These are phyloP conservation scores for Diplotaxis tenuifolia DNA, from an alignment of 345 rosid genomes.

Conservation along the genomic window DNA sequence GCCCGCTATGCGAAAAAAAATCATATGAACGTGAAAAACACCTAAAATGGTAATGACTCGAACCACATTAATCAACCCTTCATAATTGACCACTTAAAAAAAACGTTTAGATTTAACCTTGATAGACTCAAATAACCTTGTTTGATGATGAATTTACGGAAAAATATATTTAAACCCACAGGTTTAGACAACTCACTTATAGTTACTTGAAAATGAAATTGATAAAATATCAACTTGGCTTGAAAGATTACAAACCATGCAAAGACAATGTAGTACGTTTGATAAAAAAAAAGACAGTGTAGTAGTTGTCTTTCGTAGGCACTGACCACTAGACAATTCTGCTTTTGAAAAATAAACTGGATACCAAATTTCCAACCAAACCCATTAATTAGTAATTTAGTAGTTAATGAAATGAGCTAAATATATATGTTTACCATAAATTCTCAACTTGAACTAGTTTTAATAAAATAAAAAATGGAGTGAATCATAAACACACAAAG, in stretches of 20 bases:
- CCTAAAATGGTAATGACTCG: not conserved
- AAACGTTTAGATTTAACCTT: not conserved
- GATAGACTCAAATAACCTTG: not conserved
- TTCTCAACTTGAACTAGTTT: not conserved
- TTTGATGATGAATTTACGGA: not conserved
- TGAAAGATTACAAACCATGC: not conserved
- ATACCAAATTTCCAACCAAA: not conserved
- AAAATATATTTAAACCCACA: not conserved
- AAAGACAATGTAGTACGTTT: not conserved
- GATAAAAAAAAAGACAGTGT: not conserved
- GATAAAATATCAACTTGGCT: not conserved
- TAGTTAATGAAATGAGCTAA: not conserved
- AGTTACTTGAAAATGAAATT: not conserved
- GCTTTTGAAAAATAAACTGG: not conserved
- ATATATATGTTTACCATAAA: not conserved
- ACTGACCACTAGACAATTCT: not conserved
- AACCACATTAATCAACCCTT: not conserved
- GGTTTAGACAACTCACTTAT: not conserved
- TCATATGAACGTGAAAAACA: not conserved
- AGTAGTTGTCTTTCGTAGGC: not conserved
- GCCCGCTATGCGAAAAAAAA: not conserved
- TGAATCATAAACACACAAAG: slow-evolving; percentile 1
- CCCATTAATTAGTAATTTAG: not conserved
- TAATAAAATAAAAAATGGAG: slow-evolving; percentile 16
- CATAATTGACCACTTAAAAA: not conserved